phyloP scores from a whole-genome alignment of 2,329 filamentous ascomycete species.

The Fusarium concolor region DNA sequence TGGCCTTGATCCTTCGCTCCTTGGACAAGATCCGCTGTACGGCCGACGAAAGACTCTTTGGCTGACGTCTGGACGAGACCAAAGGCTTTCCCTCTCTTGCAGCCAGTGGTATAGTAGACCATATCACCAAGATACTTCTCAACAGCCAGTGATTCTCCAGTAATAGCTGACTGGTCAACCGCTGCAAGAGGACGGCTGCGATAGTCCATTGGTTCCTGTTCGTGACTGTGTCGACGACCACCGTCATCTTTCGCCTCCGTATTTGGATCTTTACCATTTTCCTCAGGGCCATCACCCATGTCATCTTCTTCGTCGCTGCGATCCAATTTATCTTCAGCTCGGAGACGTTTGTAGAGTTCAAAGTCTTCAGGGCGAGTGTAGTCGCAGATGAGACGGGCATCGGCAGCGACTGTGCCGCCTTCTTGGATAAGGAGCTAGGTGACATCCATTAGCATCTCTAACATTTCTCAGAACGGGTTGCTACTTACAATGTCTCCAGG shows the following conservation, averaged over 20 bases:
- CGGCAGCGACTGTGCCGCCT: constrained; percentile 31
- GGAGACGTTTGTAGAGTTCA: constrained; percentile 28
- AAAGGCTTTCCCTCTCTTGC: constrained; percentile 29
- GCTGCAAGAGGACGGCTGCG: constrained; percentile 25
- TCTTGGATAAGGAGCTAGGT: constrained; percentile 25
- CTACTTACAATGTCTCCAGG: constrained; percentile 24
- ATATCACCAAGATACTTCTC: constrained; percentile 29
- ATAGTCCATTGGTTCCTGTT: constrained; percentile 6
- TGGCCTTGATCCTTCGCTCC: constrained; percentile 35
- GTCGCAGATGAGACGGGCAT: constrained; percentile 27
- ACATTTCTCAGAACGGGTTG: rapidly evolving
- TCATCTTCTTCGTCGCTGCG: constrained; percentile 32
- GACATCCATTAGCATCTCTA: rapidly evolving
- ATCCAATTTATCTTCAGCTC: constrained; percentile 29
- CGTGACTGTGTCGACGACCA: neutral
- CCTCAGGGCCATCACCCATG: constrained; percentile 1
- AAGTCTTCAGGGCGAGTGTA: constrained; percentile 30
- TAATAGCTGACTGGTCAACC: constrained; percentile 31
- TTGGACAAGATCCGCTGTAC: constrained; percentile 29
- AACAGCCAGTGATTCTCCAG: constrained; percentile 27
- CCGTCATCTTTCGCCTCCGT: neutral
- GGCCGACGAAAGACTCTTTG: constrained; percentile 28
- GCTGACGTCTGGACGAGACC: constrained; percentile 16
- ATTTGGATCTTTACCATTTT: constrained; percentile 5
- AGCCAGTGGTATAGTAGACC: constrained; percentile 34